Evolutionary conservation across 108 stramenopile species (phyloP).

Genomic region (Fragilariopsis cylindrus): DNA sequence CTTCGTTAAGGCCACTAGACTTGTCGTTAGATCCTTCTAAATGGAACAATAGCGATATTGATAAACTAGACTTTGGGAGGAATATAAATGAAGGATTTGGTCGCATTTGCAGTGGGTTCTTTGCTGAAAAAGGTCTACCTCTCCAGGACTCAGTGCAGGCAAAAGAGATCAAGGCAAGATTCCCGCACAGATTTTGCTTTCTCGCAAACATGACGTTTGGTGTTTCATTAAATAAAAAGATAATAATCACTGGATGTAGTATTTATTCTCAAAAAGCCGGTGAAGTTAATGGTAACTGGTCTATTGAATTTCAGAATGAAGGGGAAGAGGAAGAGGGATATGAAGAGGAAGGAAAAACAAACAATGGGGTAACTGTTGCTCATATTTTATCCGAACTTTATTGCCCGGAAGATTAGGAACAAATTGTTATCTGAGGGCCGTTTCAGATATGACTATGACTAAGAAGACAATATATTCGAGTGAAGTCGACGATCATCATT

Average conservation of each 20-base stretch:
- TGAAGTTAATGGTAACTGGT: background rate
- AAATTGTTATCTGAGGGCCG: no score
- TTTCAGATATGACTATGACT: no score
- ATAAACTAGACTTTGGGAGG: background rate
- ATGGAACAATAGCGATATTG: background rate
- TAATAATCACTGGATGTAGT: conserved; percentile 6
- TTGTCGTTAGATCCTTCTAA: background rate
- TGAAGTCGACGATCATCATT: no score
- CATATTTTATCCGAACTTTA: conserved; percentile 9
- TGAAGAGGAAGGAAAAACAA: background rate
- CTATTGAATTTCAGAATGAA: background rate
- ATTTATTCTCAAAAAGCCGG: background rate
- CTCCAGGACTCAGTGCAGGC: background rate
- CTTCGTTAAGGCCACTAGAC: background rate
- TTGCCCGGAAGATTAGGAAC: background rate
- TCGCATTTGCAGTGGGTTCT: background rate
- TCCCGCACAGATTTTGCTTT: background rate
- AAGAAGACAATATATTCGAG: no score
- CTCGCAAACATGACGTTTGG: background rate
- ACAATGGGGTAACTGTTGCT: conserved; percentile 12
- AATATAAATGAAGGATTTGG: background rate
- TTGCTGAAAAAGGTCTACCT: background rate
- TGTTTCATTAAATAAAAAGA: background rate
- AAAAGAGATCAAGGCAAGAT: background rate
- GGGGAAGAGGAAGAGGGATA: background rate